Percentiles rank a stretch among this genome's conserved stretches.
Evolutionary conservation across 2,329 filamentous ascomycete genomes (phyloP).

Genomic region (Colletotrichum gigasporum): DNA sequence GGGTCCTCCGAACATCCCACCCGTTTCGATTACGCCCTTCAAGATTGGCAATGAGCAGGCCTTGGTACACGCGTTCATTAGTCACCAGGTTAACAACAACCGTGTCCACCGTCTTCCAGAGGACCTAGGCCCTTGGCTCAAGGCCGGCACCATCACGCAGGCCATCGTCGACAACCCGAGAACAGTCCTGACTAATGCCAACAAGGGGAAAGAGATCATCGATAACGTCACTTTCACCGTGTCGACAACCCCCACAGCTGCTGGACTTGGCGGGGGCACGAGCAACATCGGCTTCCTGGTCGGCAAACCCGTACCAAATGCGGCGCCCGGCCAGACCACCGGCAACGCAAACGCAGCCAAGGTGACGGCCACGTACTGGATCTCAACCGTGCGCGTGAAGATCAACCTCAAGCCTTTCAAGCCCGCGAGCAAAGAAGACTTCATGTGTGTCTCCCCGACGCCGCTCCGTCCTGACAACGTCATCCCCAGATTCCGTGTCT

Average conservation of each 20-base stretch:
- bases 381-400: not conserved
- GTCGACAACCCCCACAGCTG: constrained; percentile 32
- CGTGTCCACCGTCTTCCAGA: constrained; percentile 40
- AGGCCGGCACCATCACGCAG: constrained; percentile 43
- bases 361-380: constrained; percentile 14
- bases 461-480: not conserved
- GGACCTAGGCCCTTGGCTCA: constrained; percentile 39
- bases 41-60: not conserved
- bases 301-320: too few species aligned
- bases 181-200: constrained; percentile 39
- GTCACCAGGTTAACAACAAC: not conserved
- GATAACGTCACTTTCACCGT: constrained; percentile 42
- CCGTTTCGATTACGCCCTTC: constrained; percentile 40
- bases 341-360: not conserved
- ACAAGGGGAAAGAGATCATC: constrained; percentile 41
- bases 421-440: not conserved
- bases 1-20: constrained; percentile 33
- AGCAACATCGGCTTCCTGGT: constrained; percentile 41
- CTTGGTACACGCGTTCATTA: constrained; percentile 1
- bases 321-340: not conserved
- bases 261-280: constrained; percentile 42
- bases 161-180: constrained; percentile 42
- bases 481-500: not conserved
- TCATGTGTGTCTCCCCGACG: not conserved
- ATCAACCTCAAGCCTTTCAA: not conserved